These are phyloP conservation scores for Ogataea corticis DNA, from an alignment of 805 yeast genomes.

Conservation along the genomic window DNA sequence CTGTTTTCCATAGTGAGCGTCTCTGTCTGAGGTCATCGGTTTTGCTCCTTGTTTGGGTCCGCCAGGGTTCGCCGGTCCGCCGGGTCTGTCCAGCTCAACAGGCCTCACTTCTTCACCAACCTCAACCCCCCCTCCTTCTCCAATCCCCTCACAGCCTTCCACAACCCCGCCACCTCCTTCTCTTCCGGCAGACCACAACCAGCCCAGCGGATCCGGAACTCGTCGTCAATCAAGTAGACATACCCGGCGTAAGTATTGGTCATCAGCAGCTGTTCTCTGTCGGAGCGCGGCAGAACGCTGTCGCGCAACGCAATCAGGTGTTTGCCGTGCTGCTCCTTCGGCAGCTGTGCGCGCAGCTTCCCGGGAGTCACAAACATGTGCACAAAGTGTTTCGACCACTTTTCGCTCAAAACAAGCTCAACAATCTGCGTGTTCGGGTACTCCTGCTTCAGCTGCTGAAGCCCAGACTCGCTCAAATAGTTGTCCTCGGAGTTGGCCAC, in stretches of 20 bases:
- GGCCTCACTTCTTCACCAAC: constrained; percentile 14
- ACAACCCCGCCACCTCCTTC: constrained; percentile 61
- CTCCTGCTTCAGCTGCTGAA: constrained; percentile 38
- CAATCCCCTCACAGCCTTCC: constrained; percentile 66
- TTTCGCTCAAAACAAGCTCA: constrained; percentile 76
- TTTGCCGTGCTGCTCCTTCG: constrained; percentile 40
- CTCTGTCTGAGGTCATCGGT: too few relatives aligned
- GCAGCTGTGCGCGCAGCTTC: constrained; percentile 26
- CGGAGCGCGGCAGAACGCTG: constrained; percentile 53
- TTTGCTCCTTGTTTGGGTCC: too few relatives aligned
- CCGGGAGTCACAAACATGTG: constrained; percentile 55
- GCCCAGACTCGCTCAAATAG: constrained; percentile 43
- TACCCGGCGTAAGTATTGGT: constrained; percentile 84
- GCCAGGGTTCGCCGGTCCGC: too few relatives aligned
- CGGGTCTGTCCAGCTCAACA: too few relatives aligned
- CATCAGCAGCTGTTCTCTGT: constrained; percentile 60
- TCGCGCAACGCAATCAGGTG: constrained; percentile 65
- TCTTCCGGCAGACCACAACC: constrained; percentile 78
- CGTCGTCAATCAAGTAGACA: constrained; percentile 71
- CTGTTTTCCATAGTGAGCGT: too few relatives aligned
- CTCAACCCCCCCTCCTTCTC: constrained; percentile 43
- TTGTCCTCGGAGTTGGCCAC: constrained; percentile 41
- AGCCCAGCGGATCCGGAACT: constrained; percentile 85
- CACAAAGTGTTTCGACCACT: constrained; percentile 63
- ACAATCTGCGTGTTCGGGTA: constrained; percentile 66